Evolutionary conservation across 2,329 filamentous ascomycete species (phyloP).

Genomic region (Clonostachys sp.): DNA sequence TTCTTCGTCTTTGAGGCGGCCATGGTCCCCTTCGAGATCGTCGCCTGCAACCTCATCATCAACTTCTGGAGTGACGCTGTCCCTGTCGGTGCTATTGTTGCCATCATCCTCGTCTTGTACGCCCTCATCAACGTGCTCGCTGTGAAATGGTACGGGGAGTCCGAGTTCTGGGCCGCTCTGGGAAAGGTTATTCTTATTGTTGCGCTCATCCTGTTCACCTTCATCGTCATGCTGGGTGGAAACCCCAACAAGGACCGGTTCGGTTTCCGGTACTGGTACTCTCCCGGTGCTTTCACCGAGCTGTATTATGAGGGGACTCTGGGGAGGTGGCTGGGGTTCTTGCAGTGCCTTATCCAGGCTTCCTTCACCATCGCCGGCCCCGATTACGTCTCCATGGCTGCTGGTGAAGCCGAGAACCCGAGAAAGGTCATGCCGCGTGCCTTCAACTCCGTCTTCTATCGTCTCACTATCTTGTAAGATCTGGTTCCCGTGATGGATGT

Average conservation of each 20-base stretch:
- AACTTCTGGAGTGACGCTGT: constrained; percentile 59
- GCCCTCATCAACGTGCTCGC: constrained; percentile 64
- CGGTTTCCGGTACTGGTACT: constrained; percentile 64
- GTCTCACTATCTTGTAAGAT: constrained; percentile 57
- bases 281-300: constrained; percentile 67
- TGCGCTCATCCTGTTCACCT: constrained; percentile 70
- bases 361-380: constrained; percentile 65
- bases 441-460: constrained; percentile 76
- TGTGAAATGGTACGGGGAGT: constrained; percentile 71
- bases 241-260: constrained; percentile 70
- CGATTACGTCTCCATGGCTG: constrained; percentile 65
- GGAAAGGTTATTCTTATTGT: constrained; percentile 70
- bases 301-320: constrained; percentile 59
- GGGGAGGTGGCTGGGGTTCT: constrained; percentile 71
- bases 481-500: too few species aligned
- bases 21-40: constrained; percentile 64
- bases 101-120: constrained; percentile 41
- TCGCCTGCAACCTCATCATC: constrained; percentile 59
- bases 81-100: constrained; percentile 56
- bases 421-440: constrained; percentile 66
- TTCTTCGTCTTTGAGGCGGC: constrained; percentile 68
- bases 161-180: constrained; percentile 71
- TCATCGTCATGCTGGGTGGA: constrained; percentile 78
- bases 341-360: constrained; percentile 69
- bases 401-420: constrained; percentile 68